Evolutionary conservation across 352 stramenopile genomes (phyloP).

Genomic region (Saprolegnia parasitica): DNA sequence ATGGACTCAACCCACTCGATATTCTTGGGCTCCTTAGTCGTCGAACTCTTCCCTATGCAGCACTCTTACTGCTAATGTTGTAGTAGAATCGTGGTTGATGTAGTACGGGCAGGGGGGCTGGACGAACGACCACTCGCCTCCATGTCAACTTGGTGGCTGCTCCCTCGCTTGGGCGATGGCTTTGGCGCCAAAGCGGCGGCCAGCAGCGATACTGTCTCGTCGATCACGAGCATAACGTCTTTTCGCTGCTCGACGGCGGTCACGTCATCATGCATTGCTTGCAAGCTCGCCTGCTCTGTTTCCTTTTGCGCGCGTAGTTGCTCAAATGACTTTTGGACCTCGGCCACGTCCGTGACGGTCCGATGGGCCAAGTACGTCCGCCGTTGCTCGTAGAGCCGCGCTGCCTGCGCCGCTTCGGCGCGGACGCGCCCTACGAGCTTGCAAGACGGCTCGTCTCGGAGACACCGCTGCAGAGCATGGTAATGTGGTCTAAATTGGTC

Average conservation of each 20-base stretch:
- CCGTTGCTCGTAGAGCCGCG: not conserved
- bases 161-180: not conserved
- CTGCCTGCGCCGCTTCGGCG: not conserved
- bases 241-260: not conserved
- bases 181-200: not conserved
- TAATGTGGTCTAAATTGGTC: not conserved
- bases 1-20: slow-evolving; percentile 21
- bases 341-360: not conserved
- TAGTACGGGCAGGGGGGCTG: too few relatives aligned
- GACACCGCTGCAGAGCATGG: not conserved
- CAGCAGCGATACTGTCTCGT: not conserved
- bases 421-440: not conserved
- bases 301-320: slow-evolving; percentile 12
- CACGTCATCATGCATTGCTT: slow-evolving; percentile 15
- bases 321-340: slow-evolving; percentile 25
- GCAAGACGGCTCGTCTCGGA: not conserved
- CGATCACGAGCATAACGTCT: not conserved
- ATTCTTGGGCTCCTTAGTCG: not conserved
- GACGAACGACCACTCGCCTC: not conserved
- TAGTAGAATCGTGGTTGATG: too few relatives aligned
- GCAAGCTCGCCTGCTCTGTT: not conserved
- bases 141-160: not conserved
- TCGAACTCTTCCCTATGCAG: too few relatives aligned
- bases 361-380: not conserved
- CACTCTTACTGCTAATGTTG: too few relatives aligned